phyloP scores from a whole-genome alignment of 1,284 basidiomycete species.

The Ganoderma lucidum region DNA sequence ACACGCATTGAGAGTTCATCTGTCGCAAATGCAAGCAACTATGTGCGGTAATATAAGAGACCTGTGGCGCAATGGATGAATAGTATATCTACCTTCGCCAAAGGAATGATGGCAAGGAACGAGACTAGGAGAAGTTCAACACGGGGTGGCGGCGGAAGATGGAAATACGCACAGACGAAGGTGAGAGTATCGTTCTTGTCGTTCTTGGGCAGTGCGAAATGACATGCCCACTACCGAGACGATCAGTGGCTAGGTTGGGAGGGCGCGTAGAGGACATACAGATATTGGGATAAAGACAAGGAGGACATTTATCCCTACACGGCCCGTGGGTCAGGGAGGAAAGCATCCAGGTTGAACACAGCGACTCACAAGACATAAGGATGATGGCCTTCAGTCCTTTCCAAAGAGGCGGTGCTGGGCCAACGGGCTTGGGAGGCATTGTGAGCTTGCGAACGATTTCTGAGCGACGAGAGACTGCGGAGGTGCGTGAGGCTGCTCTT shows the following conservation, averaged over 20 bases:
- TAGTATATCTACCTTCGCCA: slow-evolving; percentile 66
- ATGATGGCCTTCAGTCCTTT: slow-evolving; percentile 58
- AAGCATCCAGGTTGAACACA: slow-evolving; percentile 6
- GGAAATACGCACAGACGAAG: slow-evolving; percentile 70
- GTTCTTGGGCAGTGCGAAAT: slow-evolving; percentile 61
- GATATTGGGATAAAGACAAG: slow-evolving; percentile 75
- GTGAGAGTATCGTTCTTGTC: slow-evolving; percentile 62
- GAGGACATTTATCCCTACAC: slow-evolving; percentile 69
- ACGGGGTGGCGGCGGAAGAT: not conserved
- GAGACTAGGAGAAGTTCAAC: slow-evolving; percentile 54
- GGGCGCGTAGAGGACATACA: slow-evolving; percentile 48
- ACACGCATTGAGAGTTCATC: slow-evolving; percentile 87
- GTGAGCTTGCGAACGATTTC: slow-evolving; percentile 26
- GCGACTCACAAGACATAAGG: slow-evolving; percentile 57
- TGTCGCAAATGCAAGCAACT: slow-evolving; percentile 88
- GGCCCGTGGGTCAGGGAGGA: slow-evolving; percentile 1
- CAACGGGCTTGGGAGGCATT: slow-evolving; percentile 43
- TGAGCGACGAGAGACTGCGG: slow-evolving; percentile 16
- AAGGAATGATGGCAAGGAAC: slow-evolving; percentile 76
- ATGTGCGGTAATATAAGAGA: slow-evolving; percentile 12
- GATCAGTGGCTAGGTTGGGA: not conserved
- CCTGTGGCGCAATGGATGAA: slow-evolving; percentile 10
- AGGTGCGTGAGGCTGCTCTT: slow-evolving; percentile 19
- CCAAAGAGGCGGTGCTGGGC: slow-evolving; percentile 49
- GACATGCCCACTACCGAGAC: slow-evolving; percentile 69